Conservation (phyloP, 2,329 filamentous ascomycete species). For the Diaporthe humulicola region DNA sequence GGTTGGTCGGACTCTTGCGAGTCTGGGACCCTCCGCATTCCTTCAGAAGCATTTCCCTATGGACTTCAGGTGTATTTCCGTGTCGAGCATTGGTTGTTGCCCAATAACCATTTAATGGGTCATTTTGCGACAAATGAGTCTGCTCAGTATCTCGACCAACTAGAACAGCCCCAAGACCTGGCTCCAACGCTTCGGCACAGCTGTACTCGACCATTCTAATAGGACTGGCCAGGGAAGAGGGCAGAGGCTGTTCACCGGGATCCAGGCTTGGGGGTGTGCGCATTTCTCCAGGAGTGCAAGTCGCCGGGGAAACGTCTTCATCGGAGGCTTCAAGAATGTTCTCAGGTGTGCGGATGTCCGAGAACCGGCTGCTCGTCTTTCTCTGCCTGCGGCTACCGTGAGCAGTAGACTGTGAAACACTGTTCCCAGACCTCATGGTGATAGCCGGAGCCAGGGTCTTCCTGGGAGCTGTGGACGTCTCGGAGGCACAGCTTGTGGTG, state of each 20-base stretch:
- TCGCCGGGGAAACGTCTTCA: background rate
- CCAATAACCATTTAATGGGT: background rate
- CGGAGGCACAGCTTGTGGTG: no score
- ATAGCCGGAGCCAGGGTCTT: background rate
- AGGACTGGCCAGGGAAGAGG: background rate
- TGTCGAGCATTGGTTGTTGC: background rate
- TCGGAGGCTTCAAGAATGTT: conserved; percentile 11
- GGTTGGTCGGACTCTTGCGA: no score
- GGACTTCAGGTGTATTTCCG: no score
- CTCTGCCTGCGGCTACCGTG: background rate
- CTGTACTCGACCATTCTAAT: background rate
- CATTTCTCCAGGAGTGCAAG: background rate
- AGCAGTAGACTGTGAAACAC: background rate
- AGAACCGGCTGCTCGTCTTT: conserved; percentile 27
- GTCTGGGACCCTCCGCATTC: background rate
- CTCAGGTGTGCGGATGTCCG: conserved; percentile 15
- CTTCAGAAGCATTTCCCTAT: no score
- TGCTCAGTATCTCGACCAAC: background rate
- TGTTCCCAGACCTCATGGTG: background rate
- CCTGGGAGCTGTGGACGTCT: background rate
- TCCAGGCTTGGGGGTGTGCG: no score
- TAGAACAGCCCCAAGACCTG: background rate
- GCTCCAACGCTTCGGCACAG: no score
- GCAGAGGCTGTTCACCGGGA: background rate
- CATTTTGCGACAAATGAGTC: background rate